Percentiles rank a stretch among this genome's conserved stretches.
Evolutionary conservation across 2,329 filamentous ascomycete species (phyloP).

Genomic region (Claviceps monticola): DNA sequence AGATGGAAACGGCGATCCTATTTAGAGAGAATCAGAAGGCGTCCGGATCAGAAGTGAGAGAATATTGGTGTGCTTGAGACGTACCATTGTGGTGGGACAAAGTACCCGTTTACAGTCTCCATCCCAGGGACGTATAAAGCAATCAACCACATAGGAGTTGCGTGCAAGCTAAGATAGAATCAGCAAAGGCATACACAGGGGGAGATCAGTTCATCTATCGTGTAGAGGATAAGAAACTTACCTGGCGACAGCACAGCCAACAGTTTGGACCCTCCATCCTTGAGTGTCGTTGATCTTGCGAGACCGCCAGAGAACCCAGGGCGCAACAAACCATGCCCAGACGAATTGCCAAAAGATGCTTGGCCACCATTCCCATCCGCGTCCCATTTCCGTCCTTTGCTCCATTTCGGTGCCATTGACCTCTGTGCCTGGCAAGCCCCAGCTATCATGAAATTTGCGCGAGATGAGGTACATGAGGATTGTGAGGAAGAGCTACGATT

Average conservation of each 20-base stretch:
- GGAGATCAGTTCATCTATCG: too few species aligned
- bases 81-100: conserved; percentile 46
- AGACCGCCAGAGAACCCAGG: conserved; percentile 36
- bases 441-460: conserved; percentile 21
- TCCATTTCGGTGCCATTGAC: conserved; percentile 35
- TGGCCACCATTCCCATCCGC: conserved; percentile 54
- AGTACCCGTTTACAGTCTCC: conserved; percentile 27
- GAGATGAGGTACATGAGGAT: conserved; percentile 47
- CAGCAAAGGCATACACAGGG: too few species aligned
- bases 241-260: conserved; percentile 31
- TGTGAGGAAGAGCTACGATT: conserved; percentile 40
- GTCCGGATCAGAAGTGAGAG: conserved; percentile 10
- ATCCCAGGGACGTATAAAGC: conserved; percentile 32
- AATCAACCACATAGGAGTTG: conserved; percentile 50
- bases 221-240: conserved; percentile 11
- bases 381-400: conserved; percentile 26
- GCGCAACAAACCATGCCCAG: conserved; percentile 41
- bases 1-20: conserved; percentile 37
- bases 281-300: conserved; percentile 49
- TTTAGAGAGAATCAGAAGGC: background rate
- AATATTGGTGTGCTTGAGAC: conserved; percentile 29
- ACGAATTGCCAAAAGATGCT: conserved; percentile 46
- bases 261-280: conserved; percentile 50
- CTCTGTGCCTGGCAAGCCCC: conserved; percentile 45
- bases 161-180: conserved; percentile 33